phyloP scores from a whole-genome alignment of 805 yeast species.

The Blastobotrys attinorum region DNA sequence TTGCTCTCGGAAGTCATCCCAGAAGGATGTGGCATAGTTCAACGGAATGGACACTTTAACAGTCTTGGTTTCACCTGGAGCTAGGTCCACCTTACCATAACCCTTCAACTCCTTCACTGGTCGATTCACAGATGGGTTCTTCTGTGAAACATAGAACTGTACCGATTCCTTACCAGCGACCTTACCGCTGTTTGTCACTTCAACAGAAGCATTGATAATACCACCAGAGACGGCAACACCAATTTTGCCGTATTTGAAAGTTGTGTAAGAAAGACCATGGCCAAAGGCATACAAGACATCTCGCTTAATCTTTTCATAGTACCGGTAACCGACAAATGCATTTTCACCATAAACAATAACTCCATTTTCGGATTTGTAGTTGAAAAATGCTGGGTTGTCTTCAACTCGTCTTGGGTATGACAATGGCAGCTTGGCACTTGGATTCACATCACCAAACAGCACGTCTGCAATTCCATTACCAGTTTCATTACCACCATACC shows the following conservation, averaged over 20 bases:
- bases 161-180: conserved; percentile 44
- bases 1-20: conserved; percentile 38
- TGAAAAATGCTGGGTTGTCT: conserved; percentile 52
- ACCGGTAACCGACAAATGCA: conserved; percentile 55
- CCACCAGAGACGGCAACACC: conserved; percentile 3
- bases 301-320: conserved; percentile 44
- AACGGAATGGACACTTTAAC: conserved; percentile 33
- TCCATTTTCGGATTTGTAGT: conserved; percentile 45
- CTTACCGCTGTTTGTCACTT: conserved; percentile 42
- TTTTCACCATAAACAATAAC: conserved; percentile 56
- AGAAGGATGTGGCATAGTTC: conserved; percentile 48
- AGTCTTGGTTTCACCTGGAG: conserved; percentile 35
- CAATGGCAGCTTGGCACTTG: conserved; percentile 50
- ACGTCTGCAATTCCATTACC: conserved; percentile 57
- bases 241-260: conserved; percentile 30
- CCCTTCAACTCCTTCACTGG: conserved; percentile 55
- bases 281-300: conserved; percentile 55
- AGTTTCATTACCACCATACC: conserved; percentile 51
- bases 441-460: conserved; percentile 51
- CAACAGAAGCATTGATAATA: conserved; percentile 26
- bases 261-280: conserved; percentile 51
- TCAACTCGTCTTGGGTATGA: conserved; percentile 45
- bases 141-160: conserved; percentile 41
- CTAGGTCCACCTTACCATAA: conserved; percentile 40
- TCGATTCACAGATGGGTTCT: conserved; percentile 35